These are phyloP conservation scores for Lepraria neglecta DNA, from an alignment of 495 filamentous ascomycete genomes.

Conservation along the genomic window DNA sequence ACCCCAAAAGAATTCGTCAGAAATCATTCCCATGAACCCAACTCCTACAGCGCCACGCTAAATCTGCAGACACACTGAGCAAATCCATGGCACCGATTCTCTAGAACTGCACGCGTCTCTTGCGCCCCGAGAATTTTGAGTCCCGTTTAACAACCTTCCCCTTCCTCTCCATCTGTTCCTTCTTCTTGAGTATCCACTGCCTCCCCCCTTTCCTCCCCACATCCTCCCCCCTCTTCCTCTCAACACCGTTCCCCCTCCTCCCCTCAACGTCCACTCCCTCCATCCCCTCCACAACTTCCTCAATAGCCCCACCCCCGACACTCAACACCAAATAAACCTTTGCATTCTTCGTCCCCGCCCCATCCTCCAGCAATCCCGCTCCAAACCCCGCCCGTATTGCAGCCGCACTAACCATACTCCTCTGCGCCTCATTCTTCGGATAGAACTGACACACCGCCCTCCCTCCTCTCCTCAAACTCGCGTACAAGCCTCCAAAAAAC, in stretches of 20 bases:
- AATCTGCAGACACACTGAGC: not conserved
- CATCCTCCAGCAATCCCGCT: constrained; percentile 90
- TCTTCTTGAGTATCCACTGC: constrained; percentile 88
- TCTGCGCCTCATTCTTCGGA: constrained; percentile 87
- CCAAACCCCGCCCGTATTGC: constrained; percentile 93
- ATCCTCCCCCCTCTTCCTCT: constrained; percentile 47
- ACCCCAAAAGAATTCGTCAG: no score
- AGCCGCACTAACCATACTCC: constrained; percentile 80
- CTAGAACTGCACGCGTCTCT: constrained; percentile 58
- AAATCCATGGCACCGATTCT: not conserved
- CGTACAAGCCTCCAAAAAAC: constrained; percentile 91
- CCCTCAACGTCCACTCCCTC: constrained; percentile 79
- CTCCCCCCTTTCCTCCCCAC: constrained; percentile 63
- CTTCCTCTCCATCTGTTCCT: constrained; percentile 89
- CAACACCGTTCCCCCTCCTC: constrained; percentile 50
- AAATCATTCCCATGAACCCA: not conserved
- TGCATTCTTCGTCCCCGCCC: constrained; percentile 86
- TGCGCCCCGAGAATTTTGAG: constrained; percentile 90
- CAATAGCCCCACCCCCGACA: constrained; percentile 71
- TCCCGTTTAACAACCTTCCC: constrained; percentile 87
- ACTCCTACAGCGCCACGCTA: constrained; percentile 14
- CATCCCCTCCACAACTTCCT: constrained; percentile 82
- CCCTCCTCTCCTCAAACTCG: constrained; percentile 74
- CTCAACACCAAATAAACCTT: constrained; percentile 94
- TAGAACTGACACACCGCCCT: constrained; percentile 96